A percentile compares a stretch with the other conserved stretches of the same genome.
Evolutionary conservation across 176 grass and related monocot species (phyloP).

Genomic region (Rhynchospora pubera): DNA sequence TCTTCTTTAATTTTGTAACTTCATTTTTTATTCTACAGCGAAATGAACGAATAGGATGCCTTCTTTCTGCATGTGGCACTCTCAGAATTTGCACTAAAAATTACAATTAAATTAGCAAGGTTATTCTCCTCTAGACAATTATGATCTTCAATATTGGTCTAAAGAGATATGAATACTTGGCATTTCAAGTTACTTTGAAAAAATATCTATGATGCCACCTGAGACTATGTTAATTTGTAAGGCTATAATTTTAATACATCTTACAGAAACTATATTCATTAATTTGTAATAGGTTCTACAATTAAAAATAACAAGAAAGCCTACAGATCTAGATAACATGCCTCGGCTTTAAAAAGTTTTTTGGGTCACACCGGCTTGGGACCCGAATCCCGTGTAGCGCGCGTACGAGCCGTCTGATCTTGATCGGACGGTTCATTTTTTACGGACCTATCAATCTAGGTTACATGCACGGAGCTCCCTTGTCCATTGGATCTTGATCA

Average conservation of each 20-base stretch:
- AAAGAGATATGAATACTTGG: too few relatives aligned
- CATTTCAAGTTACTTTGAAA: background rate
- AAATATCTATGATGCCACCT: background rate
- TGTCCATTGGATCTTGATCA: too few relatives aligned
- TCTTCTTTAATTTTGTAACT: background rate
- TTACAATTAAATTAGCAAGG: too few relatives aligned
- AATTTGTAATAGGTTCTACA: background rate
- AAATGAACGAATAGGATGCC: background rate
- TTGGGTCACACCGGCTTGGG: too few relatives aligned
- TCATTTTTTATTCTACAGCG: background rate
- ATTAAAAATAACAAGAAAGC: background rate
- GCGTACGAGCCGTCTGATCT: too few relatives aligned
- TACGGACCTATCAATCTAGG: too few relatives aligned
- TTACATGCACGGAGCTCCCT: too few relatives aligned
- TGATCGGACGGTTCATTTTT: too few relatives aligned
- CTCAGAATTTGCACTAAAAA: background rate
- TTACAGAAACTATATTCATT: background rate
- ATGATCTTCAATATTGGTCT: too few relatives aligned
- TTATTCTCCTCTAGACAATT: too few relatives aligned
- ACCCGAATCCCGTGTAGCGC: too few relatives aligned
- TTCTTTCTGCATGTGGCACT: background rate
- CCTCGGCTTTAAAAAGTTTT: too few relatives aligned
- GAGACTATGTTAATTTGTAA: background rate
- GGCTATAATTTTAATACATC: background rate
- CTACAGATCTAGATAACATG: background rate